Conservation (phyloP, 331 rosid genomes). For the Rhamnella rubrinervis region DNA sequence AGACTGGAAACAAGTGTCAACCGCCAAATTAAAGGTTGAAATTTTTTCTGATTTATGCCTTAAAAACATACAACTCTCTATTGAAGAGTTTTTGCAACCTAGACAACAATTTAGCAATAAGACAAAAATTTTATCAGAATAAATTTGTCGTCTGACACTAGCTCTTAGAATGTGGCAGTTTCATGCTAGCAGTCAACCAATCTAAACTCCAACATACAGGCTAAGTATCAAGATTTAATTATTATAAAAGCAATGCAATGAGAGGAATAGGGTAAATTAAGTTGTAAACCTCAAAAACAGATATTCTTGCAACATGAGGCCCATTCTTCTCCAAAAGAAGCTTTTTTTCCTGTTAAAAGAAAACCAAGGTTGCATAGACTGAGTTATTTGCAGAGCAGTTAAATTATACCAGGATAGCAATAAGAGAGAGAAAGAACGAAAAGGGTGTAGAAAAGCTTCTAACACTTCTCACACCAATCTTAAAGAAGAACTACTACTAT, state of each 20-base stretch:
- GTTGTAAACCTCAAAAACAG: conserved; percentile 76
- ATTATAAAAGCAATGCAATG: neutral
- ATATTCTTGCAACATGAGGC: conserved; percentile 76
- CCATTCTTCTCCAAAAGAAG: conserved; percentile 81
- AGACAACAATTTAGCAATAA: too few relatives aligned
- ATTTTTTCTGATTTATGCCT: too few relatives aligned
- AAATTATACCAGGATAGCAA: neutral
- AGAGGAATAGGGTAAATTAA: neutral
- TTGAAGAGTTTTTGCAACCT: too few relatives aligned
- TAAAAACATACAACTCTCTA: too few relatives aligned
- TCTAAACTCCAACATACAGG: too few relatives aligned
- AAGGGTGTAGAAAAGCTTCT: neutral
- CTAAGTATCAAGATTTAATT: neutral
- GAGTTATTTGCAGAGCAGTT: conserved; percentile 1
- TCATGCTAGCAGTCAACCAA: neutral
- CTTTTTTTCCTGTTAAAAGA: conserved; percentile 69
- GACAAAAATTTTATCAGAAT: too few relatives aligned
- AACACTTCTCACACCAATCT: neutral
- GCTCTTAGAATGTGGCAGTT: neutral
- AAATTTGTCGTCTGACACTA: neutral
- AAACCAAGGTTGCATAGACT: conserved; percentile 5
- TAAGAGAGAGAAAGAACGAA: neutral
- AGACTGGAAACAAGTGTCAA: too few relatives aligned
- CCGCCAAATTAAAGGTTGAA: too few relatives aligned
- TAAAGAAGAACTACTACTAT: too few relatives aligned